phyloP scores from a whole-genome alignment of 345 rosid species.

The Nephelium lappaceum region DNA sequence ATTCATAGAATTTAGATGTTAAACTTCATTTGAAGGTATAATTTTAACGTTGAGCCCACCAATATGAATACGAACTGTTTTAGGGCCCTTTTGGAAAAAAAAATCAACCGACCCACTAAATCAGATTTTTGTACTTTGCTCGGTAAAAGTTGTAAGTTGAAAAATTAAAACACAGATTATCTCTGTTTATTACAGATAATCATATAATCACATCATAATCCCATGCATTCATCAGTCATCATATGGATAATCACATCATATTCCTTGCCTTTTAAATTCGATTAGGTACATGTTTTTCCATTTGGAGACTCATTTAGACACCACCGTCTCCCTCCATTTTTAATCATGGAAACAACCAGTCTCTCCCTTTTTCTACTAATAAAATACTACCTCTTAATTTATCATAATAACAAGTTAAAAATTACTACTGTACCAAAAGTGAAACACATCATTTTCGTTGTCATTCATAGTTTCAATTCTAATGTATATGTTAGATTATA shows the following conservation, averaged over 20 bases:
- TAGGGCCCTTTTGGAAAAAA: slow-evolving; percentile 11
- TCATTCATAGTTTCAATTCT: too few species aligned
- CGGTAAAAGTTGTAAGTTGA: not conserved
- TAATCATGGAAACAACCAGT: too few species aligned
- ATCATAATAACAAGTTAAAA: too few species aligned
- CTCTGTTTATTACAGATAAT: not conserved
- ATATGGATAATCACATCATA: not conserved
- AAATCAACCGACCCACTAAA: slow-evolving; percentile 6
- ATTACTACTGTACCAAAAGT: too few species aligned
- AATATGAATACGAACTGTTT: not conserved
- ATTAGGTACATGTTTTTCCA: not conserved
- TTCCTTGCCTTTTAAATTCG: not conserved
- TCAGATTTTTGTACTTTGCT: slow-evolving; percentile 9
- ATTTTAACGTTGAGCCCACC: not conserved
- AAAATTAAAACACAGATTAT: slow-evolving; percentile 11
- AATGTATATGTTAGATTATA: too few species aligned
- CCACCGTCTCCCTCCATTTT: too few species aligned
- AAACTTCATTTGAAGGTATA: not conserved
- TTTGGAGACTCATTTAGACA: too few species aligned
- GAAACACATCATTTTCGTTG: too few species aligned
- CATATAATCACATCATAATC: slow-evolving; percentile 17
- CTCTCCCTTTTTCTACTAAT: too few species aligned
- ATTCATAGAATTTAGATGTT: not conserved
- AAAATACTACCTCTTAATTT: too few species aligned
- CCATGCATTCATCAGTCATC: slow-evolving; percentile 4